phyloP scores from a whole-genome alignment of 352 stramenopile species.

The Phytophthora colocasiae region DNA sequence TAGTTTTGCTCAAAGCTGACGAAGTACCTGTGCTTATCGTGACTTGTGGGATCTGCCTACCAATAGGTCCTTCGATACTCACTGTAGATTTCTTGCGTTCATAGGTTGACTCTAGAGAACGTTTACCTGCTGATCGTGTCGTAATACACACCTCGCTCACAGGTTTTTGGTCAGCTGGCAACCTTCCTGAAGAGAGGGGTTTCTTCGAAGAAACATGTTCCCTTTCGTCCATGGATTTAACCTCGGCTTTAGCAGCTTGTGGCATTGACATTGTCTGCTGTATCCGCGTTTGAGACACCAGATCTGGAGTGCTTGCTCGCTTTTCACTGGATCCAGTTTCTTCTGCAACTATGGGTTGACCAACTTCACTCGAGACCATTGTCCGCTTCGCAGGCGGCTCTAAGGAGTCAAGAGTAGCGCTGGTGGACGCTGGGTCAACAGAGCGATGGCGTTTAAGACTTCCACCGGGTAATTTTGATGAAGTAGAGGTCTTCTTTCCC shows the following conservation, averaged over 20 bases:
- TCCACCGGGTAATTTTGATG: not conserved
- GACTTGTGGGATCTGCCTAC: not conserved
- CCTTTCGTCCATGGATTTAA: not conserved
- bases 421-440: not conserved
- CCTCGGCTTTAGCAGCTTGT: not conserved
- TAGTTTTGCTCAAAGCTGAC: not conserved
- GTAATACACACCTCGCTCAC: not conserved
- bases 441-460: constrained; percentile 24
- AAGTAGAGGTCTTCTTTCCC: not conserved
- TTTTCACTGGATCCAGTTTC: not conserved
- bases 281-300: not conserved
- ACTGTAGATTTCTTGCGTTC: constrained; percentile 1
- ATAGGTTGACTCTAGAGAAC: not conserved
- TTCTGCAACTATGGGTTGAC: not conserved
- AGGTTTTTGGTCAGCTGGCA: not conserved
- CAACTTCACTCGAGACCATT: constrained; percentile 1
- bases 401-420: not conserved
- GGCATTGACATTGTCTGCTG: not conserved
- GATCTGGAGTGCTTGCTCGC: too few species aligned
- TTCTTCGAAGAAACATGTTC: not conserved
- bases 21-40: not conserved
- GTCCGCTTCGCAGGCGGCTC: constrained; percentile 13
- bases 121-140: not conserved
- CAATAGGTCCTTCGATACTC: not conserved
- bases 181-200: not conserved